These are phyloP conservation scores for Fusarium sp. DNA, from an alignment of 2,329 filamentous ascomycete species.

Conservation along the genomic window DNA sequence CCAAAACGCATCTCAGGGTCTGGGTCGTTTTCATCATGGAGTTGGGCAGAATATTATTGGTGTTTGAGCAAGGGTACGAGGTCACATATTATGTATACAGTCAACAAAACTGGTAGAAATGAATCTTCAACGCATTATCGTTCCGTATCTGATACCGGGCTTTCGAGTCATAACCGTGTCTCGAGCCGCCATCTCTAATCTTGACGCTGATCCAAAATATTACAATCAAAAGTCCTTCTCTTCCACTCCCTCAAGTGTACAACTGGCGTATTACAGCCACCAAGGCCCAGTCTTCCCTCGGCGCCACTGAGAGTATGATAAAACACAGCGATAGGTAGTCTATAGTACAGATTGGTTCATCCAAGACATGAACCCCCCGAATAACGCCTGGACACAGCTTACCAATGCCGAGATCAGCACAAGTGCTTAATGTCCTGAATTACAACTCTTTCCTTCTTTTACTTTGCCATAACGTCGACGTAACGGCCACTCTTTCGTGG, in stretches of 20 bases:
- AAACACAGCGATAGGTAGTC: constrained; percentile 25
- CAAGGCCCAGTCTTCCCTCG: constrained; percentile 11
- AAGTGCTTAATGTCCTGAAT: constrained; percentile 11
- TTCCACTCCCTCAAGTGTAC: constrained; percentile 20
- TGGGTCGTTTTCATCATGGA: not conserved
- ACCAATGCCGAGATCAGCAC: constrained; percentile 16
- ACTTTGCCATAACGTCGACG: constrained; percentile 94
- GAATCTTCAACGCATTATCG: constrained; percentile 36
- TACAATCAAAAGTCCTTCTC: constrained; percentile 32
- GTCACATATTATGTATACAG: not conserved
- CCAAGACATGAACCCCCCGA: constrained; percentile 30
- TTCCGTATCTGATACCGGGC: constrained; percentile 17
- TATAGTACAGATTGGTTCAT: constrained; percentile 41
- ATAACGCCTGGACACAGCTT: constrained; percentile 32
- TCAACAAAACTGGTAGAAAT: not conserved
- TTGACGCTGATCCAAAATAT: constrained; percentile 32
- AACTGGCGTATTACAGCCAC: constrained; percentile 28
- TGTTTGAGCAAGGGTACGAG: not conserved
- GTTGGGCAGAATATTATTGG: constrained; percentile 15
- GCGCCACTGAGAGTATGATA: constrained; percentile 30
- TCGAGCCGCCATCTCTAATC: constrained; percentile 32
- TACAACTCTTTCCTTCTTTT: constrained; percentile 28
- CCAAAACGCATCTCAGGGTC: not conserved
- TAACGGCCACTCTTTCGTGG: constrained; percentile 88
- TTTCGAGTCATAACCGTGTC: constrained; percentile 23